Evolutionary conservation across 2,329 filamentous ascomycete species (phyloP), one percentile per base, ranked within the genome.

Genomic region (Dactylellina parvicollis): DNA sequence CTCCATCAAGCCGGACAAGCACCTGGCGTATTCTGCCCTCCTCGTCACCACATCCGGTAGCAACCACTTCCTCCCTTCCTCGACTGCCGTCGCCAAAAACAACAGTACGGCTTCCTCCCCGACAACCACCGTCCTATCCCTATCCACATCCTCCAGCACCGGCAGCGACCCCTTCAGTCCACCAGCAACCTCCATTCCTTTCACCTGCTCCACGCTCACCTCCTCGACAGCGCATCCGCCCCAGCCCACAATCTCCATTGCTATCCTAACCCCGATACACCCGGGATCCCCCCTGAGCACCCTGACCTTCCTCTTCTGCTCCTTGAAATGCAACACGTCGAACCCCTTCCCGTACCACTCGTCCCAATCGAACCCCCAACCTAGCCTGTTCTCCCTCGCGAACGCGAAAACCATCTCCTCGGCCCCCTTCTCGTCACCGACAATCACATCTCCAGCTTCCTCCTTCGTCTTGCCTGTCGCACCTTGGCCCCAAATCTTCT

Each of bases 401-500:
- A 99, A 98, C 0, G 90, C 92, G 60, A 83, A 84, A 42, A 98
- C 84, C 83, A 99, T 86, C 47, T 81, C 82, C 50, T 91, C 83
- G 0, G 89, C 88, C 78, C 91, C 87, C 2, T 83, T 81, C 0
- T 85, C 84, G 75, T 91, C 86, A 0, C 90, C 91, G 75, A 92
- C 92, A 62, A 92, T 80, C 9, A 96, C 88, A 0, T 82, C 77
- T 0, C 82, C 82, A 0, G 92, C 92, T 0, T 83, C 81, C 0
- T 84, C 83, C 22, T 84, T 83, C 0, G 82, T 84, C 81, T 96
- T 96, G 4, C 83, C 83, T 0, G 86, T 87, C 0, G 93, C 94
- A 1, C 95, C 95, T 80, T 97, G 93, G 12, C 95, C 95, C 94
- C 93, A 98, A 61, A 99, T 96, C 40, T 75, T 70, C 30, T 69